These are phyloP conservation scores for Delonix regia DNA, from an alignment of 306 rosid genomes.

Conservation along the genomic window DNA sequence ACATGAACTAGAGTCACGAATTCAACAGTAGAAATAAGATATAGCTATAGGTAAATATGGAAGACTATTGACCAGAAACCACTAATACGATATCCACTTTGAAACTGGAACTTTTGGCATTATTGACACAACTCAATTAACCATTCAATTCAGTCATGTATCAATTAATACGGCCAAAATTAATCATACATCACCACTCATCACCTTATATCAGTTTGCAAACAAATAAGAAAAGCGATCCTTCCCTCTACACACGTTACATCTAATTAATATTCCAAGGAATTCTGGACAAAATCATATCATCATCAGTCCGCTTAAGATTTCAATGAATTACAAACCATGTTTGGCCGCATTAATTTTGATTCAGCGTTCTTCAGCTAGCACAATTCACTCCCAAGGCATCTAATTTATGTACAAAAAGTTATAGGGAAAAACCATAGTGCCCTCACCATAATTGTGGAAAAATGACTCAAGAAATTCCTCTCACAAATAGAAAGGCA, in stretches of 20 bases:
- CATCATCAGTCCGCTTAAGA: not conserved
- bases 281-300: not conserved
- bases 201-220: not conserved
- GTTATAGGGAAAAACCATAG: not conserved
- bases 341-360: not conserved
- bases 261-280: not conserved
- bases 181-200: not conserved
- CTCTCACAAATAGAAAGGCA: not conserved
- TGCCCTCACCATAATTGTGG: not conserved
- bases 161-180: not conserved
- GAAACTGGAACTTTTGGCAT: not conserved
- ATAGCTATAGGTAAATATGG: not conserved
- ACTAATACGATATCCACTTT: not conserved
- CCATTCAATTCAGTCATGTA: not conserved
- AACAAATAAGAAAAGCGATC: not conserved
- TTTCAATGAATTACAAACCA: not conserved
- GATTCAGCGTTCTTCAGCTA: not conserved
- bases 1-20: not conserved
- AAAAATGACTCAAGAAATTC: not conserved
- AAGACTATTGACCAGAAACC: too few relatives aligned
- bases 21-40: not conserved
- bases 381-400: not conserved
- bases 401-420: not conserved
- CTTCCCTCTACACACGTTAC: not conserved
- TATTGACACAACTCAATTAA: not conserved